Conservation (phyloP, 306 rosid species). For the Ochetophila trinervis region DNA sequence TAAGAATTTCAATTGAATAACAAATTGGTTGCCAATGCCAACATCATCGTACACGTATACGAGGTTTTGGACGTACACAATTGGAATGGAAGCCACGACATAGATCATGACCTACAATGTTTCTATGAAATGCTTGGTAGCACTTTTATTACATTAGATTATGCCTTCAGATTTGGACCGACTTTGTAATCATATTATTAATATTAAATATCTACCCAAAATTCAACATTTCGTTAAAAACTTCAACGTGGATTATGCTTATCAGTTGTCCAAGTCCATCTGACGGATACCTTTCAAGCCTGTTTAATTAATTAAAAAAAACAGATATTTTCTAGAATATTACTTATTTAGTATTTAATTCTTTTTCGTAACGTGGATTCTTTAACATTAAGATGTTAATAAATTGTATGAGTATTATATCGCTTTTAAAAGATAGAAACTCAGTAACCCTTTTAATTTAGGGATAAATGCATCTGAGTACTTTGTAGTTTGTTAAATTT, state of each 20-base stretch:
- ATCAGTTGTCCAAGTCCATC: conserved; percentile 33
- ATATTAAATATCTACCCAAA: not conserved
- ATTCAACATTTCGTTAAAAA: not conserved
- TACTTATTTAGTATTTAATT: conserved; percentile 3
- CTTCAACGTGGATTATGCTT: conserved; percentile 14
- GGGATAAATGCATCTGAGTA: too few species aligned
- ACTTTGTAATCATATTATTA: not conserved
- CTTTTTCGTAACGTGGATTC: conserved; percentile 10
- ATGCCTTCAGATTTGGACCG: not conserved
- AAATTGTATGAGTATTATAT: not conserved
- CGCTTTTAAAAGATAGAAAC: not conserved
- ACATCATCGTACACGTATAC: conserved; percentile 7
- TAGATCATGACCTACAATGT: not conserved
- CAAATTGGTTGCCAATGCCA: not conserved
- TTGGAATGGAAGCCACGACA: not conserved
- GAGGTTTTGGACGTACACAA: not conserved
- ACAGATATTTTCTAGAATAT: too few species aligned
- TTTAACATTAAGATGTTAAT: not conserved
- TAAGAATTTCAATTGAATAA: not conserved
- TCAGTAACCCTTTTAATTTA: too few species aligned
- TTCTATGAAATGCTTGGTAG: not conserved
- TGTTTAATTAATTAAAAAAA: not conserved
- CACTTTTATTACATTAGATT: not conserved
- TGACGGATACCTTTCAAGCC: not conserved
- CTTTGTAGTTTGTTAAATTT: too few species aligned